Conservation (phyloP, 2,329 filamentous ascomycete genomes). For the Nigrospora oryzae region DNA sequence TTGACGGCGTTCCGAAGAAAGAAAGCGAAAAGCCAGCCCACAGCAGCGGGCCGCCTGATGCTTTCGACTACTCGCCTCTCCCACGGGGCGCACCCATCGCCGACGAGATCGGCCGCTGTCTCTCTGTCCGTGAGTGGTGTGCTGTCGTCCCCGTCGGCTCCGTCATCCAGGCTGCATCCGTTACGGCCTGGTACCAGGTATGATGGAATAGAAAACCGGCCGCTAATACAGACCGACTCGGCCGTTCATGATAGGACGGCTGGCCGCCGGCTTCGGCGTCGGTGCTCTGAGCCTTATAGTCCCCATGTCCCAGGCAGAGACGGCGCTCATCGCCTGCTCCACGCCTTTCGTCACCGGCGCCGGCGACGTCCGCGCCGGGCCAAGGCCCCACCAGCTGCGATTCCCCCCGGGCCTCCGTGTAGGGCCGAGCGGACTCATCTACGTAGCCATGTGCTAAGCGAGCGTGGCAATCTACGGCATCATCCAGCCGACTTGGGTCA, state of each 20-base stretch:
- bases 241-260: constrained; percentile 50
- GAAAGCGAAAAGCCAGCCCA: constrained; percentile 24
- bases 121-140: constrained; percentile 53
- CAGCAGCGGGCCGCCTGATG: constrained; percentile 23
- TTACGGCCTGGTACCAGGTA: constrained; percentile 48
- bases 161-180: constrained; percentile 55
- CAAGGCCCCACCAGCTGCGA: no score
- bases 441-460: no score
- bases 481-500: no score
- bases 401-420: no score
- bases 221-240: no score
- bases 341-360: constrained; percentile 68
- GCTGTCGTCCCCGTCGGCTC: constrained; percentile 56
- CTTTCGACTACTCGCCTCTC: constrained; percentile 36
- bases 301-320: constrained; percentile 70
- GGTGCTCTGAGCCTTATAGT: constrained; percentile 56
- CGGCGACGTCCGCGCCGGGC: constrained; percentile 50
- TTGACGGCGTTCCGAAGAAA: constrained; percentile 32
- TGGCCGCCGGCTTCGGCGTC: constrained; percentile 58
- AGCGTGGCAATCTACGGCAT: no score
- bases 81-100: constrained; percentile 48
- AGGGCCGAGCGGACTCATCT: no score
- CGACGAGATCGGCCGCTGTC: constrained; percentile 55
- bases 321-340: constrained; percentile 63
- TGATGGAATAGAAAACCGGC: no score